Base-by-base conservation (phyloP, 176 grass and related monocot species). In the Hyparrhenia diplandra region DNA sequence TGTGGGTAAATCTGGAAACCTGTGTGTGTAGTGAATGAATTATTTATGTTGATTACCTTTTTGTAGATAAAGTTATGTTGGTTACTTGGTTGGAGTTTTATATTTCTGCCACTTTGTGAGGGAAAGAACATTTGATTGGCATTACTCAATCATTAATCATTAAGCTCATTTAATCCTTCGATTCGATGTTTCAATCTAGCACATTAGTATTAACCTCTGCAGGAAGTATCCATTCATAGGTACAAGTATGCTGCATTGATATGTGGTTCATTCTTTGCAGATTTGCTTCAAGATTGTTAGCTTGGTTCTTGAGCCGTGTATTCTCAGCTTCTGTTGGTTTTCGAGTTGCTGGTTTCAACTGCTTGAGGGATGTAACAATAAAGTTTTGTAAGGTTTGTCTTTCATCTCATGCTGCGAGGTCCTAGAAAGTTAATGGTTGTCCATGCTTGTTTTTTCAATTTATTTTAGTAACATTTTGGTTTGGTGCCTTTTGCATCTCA, bases 341-440 rank as follows among this genome's bases (percentile, higher is more conserved):
- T 78, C 96, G 90, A 35, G 96, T 99, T 49, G 92, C 96, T 80
- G 96, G 90, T 23, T 99, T 92, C 89, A 99, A 99, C 84, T 99
- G 96, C 73, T 86, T 95, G 73, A 86, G 96, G 45, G 96, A 99
- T 81, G 90, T 99, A 52, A 84, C 89, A 84, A 77, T 99, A 75
- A 99, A 99, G 67, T 95, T 99, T 69, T 67, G 42, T 61, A 95
- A 99, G 95, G 95, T 98, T 83, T 79, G 47, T 52, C 69, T 83
- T 85, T 59, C 32, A 39, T 78, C 63, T 49, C 13, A 85, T 79
- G 70, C 71, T 82, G 41, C 6, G 55, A 74, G 59, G 64, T 57
- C 52, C 39, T 83, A 67, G 21, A 59, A 39, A 67, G 32, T 78
- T 52, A 34, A 81, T 71, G 32, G 43, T 49, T 77, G 14, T 20